Evolutionary conservation across 1,139 yeast species (phyloP).

Genomic region (Taphrina sp.): DNA sequence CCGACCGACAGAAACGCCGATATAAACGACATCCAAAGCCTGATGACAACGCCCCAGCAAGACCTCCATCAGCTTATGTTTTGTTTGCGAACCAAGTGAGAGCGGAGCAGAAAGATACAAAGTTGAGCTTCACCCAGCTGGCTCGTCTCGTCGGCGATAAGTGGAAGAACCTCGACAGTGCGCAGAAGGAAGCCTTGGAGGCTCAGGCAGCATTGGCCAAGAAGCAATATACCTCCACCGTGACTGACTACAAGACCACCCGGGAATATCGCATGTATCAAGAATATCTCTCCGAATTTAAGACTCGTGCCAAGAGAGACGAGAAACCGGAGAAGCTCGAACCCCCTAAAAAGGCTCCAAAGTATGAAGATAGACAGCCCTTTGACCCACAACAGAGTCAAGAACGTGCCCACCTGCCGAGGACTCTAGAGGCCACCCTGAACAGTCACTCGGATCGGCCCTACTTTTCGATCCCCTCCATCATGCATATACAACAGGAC

Average conservation of each 20-base stretch:
- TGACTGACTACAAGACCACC: slow-evolving; percentile 15
- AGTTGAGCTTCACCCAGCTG: slow-evolving; percentile 22
- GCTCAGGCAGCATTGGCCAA: slow-evolving; percentile 20
- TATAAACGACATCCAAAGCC: slow-evolving; percentile 27
- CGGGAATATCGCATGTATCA: slow-evolving; percentile 25
- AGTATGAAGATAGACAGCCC: background rate
- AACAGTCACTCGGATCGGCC: too few species aligned
- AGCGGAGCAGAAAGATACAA: slow-evolving; percentile 20
- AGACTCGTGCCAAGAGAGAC: slow-evolving; percentile 19
- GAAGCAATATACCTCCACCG: slow-evolving; percentile 7
- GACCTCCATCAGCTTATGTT: slow-evolving; percentile 32
- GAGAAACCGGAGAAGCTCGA: slow-evolving; percentile 26
- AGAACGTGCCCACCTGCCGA: too few species aligned
- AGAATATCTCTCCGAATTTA: slow-evolving; percentile 31
- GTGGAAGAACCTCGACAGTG: slow-evolving; percentile 24
- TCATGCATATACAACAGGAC: too few species aligned
- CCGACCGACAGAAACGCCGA: too few species aligned
- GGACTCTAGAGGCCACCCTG: too few species aligned
- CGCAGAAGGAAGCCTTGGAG: slow-evolving; percentile 21
- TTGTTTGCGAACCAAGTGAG: slow-evolving; percentile 30
- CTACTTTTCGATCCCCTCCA: too few species aligned
- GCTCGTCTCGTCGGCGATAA: slow-evolving; percentile 29
- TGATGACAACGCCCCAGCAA: slow-evolving; percentile 30
- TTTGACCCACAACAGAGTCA: too few species aligned
- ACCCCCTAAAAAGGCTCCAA: slow-evolving; percentile 13